phyloP scores from a whole-genome alignment of 257 asterid genomes.

The Solanum clarkiae region DNA sequence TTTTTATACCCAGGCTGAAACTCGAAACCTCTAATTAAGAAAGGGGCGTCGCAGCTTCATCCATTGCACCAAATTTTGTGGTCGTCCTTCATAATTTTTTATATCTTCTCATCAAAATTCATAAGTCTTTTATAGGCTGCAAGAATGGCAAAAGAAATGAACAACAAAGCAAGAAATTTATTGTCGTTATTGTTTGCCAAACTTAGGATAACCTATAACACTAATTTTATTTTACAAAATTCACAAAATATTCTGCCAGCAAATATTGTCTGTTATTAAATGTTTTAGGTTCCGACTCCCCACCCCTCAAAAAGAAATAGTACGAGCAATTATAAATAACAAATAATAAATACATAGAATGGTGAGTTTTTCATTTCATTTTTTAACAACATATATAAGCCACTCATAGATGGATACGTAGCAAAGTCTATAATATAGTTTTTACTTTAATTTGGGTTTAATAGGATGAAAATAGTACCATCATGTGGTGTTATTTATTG shows the following conservation, averaged over 20 bases:
- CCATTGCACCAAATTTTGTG: no score
- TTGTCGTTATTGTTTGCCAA: not conserved
- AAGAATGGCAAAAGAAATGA: not conserved
- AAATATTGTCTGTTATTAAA: not conserved
- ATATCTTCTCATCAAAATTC: no score
- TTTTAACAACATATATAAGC: not conserved
- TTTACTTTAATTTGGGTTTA: not conserved
- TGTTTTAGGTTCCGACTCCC: not conserved
- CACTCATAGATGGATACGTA: not conserved
- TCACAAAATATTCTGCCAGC: not conserved
- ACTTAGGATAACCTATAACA: not conserved
- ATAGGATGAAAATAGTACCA: not conserved
- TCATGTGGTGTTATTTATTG: not conserved
- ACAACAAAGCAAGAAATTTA: not conserved
- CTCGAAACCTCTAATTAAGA: no score
- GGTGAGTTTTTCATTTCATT: not conserved
- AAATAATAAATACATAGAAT: not conserved
- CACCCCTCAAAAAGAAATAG: no score
- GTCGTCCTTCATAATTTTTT: no score
- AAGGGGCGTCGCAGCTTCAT: no score
- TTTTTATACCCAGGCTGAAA: no score
- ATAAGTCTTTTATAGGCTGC: not conserved
- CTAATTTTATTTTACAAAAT: not conserved
- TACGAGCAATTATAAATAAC: not conserved
- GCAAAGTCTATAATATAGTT: not conserved